Percentiles rank a stretch among this genome's conserved stretches.
These are phyloP conservation scores for Sporothrix pseudoabietina DNA, from an alignment of 2,329 filamentous ascomycete species.

Conservation along the genomic window DNA sequence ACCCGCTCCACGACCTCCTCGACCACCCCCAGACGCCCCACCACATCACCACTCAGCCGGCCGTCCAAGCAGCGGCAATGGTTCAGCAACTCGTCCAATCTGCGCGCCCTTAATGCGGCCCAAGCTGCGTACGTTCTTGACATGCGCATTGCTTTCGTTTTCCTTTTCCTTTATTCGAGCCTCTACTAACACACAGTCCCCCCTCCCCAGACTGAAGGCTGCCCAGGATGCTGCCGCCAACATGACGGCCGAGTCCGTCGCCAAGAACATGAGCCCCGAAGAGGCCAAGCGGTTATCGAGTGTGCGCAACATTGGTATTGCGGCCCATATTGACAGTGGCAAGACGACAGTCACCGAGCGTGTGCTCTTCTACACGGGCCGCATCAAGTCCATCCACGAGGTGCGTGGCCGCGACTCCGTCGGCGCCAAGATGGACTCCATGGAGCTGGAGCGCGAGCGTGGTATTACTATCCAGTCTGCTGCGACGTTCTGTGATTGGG, in stretches of 20 bases:
- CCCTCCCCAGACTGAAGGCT: conserved; percentile 49
- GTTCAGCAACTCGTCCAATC: conserved; percentile 45
- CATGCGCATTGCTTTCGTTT: not conserved
- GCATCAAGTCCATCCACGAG: conserved; percentile 96
- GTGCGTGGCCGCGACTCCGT: conserved; percentile 92
- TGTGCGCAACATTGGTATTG: conserved; percentile 97
- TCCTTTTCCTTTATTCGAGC: not conserved
- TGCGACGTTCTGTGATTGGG: conserved; percentile 96
- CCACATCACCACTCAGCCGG: not conserved
- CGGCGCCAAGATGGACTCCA: conserved; percentile 99
- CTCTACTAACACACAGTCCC: not conserved
- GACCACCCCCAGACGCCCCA: not conserved
- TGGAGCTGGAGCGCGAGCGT: conserved; percentile 98
- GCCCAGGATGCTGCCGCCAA: conserved; percentile 55
- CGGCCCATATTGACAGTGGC: conserved; percentile 98
- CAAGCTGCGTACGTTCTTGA: conserved; percentile 44
- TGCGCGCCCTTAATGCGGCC: conserved; percentile 43
- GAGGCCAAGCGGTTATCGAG: conserved; percentile 76
- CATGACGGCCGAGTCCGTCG: conserved; percentile 62
- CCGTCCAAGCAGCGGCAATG: conserved; percentile 39
- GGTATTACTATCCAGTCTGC: conserved; percentile 99
- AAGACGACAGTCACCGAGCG: conserved; percentile 97
- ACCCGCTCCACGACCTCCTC: not conserved
- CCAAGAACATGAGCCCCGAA: conserved; percentile 76
- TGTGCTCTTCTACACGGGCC: conserved; percentile 96